Evolutionary conservation across 192 early-diverging fungal species (phyloP), one percentile per base, ranked within the genome.

Genomic region (Coemansia sp.): DNA sequence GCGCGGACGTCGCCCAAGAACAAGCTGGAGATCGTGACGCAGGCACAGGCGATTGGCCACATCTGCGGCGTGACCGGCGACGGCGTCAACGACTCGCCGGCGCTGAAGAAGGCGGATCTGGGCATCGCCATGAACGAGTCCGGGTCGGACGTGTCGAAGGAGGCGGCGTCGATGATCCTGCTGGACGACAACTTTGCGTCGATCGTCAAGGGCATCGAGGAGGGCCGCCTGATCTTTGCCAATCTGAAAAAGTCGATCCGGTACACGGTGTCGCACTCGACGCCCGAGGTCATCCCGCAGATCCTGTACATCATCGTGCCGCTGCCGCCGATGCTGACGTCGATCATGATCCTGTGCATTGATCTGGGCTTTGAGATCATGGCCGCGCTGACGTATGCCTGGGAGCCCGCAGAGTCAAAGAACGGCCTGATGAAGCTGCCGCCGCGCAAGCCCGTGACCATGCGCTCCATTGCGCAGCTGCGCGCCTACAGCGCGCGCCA

Each of bases 151-250:
- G 95, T 97, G 25, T 92, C 92, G 33, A 98, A 98, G 75, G 94
- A 95, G 62, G 92, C 92, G 7, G 96, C 96, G 22, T 84, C 93
- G 50, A 98, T 98, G 96, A 95, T 98, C 68, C 80, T 98, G 53
- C 72, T 98, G 37, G 95, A 98, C 74, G 94, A 98, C 76, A 97
- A 98, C 85, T 98, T 98, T 89, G 93, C 96, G 14, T 92, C 92
- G 10, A 91, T 91, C 42, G 89, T 98, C 42, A 72, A 82, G 27
- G 96, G 94, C 68, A 95, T 98, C 70, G 89, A 92, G 72, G 93
- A 98, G 69, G 96, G 95, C 38, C 87, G 96, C 15, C 75, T 97
- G 50, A 96, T 98, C 64, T 98, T 98, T 77, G 82, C 84, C 71
- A 98, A 98, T 79, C 75, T 98, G 57, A 94, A 94, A 69, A 98